Conservation (phyloP, 2,329 filamentous ascomycete species). For the Chrysosporium keratinophilum region DNA sequence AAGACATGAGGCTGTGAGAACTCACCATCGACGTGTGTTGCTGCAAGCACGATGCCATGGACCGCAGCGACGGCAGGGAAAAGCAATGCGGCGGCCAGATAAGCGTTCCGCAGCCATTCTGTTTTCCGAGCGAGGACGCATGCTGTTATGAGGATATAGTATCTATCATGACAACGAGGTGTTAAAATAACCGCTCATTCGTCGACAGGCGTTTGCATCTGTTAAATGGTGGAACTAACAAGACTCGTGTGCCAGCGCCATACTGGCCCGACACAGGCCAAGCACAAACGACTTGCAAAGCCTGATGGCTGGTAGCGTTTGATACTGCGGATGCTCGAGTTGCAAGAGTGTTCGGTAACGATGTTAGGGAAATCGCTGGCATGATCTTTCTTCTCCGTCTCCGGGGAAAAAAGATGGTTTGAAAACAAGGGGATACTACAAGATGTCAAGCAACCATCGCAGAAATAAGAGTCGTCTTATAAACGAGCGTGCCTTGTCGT, state of each 20-base stretch:
- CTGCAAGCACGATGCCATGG: slow-evolving; percentile 52
- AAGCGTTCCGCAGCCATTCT: slow-evolving; percentile 54
- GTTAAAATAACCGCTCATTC: no score
- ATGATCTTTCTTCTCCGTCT: no score
- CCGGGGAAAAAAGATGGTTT: no score
- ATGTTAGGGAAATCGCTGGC: slow-evolving; percentile 13
- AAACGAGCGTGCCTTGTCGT: no score
- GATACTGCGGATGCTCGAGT: slow-evolving; percentile 13
- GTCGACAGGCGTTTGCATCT: background rate
- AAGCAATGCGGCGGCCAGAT: slow-evolving; percentile 52
- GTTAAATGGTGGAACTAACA: slow-evolving; percentile 25
- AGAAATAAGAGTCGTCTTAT: no score
- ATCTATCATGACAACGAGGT: slow-evolving; percentile 35
- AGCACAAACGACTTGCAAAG: slow-evolving; percentile 33
- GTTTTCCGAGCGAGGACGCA: slow-evolving; percentile 53
- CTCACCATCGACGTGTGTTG: slow-evolving; percentile 50
- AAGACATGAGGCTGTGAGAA: background rate
- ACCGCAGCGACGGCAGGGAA: slow-evolving; percentile 55
- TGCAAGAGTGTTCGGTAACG: slow-evolving; percentile 22
- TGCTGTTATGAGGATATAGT: slow-evolving; percentile 54
- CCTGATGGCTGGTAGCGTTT: slow-evolving; percentile 19
- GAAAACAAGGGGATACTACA: no score
- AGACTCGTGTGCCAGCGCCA: slow-evolving; percentile 32
- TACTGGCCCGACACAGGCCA: slow-evolving; percentile 38
- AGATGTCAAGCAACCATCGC: no score